Evolutionary conservation across 1,284 basidiomycete genomes (phyloP).

Genomic region (Omphalotus olearius): DNA sequence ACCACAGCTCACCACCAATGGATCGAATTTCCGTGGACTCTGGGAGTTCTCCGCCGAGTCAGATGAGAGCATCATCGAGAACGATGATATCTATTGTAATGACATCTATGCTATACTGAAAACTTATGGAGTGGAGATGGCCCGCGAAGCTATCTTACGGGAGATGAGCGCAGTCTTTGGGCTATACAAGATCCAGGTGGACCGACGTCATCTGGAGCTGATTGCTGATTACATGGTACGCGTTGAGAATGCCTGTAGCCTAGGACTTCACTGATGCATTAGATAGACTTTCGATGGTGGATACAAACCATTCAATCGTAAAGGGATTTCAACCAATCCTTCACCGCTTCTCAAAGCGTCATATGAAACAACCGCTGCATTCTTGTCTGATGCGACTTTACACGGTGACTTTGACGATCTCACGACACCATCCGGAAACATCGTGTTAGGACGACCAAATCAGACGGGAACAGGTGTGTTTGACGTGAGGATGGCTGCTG

Average conservation of each 20-base stretch:
- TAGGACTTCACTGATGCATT: constrained; percentile 10
- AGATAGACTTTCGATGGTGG: constrained; percentile 92
- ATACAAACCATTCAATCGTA: constrained; percentile 97
- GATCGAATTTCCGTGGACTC: constrained; percentile 89
- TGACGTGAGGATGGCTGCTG: constrained; percentile 66
- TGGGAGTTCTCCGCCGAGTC: constrained; percentile 79
- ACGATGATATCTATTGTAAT: constrained; percentile 88
- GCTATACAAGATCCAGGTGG: constrained; percentile 97
- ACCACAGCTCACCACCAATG: constrained; percentile 74
- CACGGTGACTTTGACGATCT: constrained; percentile 95
- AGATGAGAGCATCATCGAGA: constrained; percentile 71
- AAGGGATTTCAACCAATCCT: constrained; percentile 87
- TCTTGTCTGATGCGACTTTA: constrained; percentile 92
- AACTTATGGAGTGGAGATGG: constrained; percentile 98
- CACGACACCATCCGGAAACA: constrained; percentile 83
- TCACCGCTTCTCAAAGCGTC: constrained; percentile 96
- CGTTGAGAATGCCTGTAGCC: constrained; percentile 23
- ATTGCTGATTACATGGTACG: constrained; percentile 99
- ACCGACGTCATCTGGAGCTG: constrained; percentile 91
- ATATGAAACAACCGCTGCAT: constrained; percentile 95
- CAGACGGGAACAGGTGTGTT: constrained; percentile 87
- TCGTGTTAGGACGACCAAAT: constrained; percentile 86
- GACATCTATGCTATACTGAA: constrained; percentile 92
- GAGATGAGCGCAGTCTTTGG: constrained; percentile 93
- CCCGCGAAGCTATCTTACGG: constrained; percentile 84